Conservation (phyloP, 2,329 filamentous ascomycete species). For the Chalaropsis ovoidea region DNA sequence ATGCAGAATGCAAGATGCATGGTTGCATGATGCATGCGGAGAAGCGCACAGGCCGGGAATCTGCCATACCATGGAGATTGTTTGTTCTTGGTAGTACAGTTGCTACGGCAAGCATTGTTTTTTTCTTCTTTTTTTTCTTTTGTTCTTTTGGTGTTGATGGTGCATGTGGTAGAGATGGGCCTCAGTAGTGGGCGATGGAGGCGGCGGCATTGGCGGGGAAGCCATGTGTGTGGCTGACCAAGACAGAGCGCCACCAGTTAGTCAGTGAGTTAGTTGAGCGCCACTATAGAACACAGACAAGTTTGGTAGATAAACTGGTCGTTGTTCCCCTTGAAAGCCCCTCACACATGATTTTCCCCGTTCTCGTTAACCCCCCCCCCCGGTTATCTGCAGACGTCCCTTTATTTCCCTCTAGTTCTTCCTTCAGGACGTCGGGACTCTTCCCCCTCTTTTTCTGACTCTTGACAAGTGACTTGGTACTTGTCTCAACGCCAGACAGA, state of each 20-base stretch:
- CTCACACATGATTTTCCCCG: neutral
- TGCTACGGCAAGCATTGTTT: neutral
- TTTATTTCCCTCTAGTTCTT: constrained; percentile 11
- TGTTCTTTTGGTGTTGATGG: too few relatives aligned
- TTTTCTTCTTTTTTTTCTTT: neutral
- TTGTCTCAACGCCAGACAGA: neutral
- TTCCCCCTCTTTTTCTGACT: neutral
- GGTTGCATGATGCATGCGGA: neutral
- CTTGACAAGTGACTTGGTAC: neutral
- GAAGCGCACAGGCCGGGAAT: constrained; percentile 10
- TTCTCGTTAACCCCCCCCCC: neutral
- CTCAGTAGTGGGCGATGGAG: too few relatives aligned
- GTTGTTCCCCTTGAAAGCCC: neutral
- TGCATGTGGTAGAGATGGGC: too few relatives aligned
- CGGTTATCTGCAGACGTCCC: constrained; percentile 5
- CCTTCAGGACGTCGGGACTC: neutral
- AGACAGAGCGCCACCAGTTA: neutral
- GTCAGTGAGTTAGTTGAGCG: too few relatives aligned
- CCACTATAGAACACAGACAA: neutral
- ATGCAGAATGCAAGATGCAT: neutral
- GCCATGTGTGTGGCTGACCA: neutral
- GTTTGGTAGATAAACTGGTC: neutral
- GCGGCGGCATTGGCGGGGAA: too few relatives aligned
- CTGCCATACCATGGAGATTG: neutral
- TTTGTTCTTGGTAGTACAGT: neutral